These are phyloP conservation scores for Forsythia suspensa DNA, from an alignment of 257 asterid genomes.

Conservation along the genomic window DNA sequence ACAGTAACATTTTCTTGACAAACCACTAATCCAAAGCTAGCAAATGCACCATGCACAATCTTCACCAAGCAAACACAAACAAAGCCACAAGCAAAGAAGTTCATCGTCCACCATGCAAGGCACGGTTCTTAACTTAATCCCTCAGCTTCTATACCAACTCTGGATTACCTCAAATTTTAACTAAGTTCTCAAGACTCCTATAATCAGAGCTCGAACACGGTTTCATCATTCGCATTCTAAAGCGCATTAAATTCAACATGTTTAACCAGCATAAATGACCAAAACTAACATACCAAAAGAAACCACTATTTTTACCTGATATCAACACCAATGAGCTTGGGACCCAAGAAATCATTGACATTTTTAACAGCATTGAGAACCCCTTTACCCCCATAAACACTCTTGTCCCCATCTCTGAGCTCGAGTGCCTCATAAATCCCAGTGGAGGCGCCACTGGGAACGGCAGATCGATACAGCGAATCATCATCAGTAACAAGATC, in stretches of 20 bases:
- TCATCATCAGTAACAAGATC: constrained; percentile 82
- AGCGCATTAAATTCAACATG: not conserved
- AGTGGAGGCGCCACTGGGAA: constrained; percentile 98
- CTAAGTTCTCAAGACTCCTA: not conserved
- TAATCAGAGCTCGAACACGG: not conserved
- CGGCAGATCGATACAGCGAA: constrained; percentile 81
- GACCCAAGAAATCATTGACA: constrained; percentile 72
- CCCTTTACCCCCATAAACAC: constrained; percentile 90
- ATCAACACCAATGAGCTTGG: constrained; percentile 86
- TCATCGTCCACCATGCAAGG: not conserved
- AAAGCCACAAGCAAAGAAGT: too few relatives aligned
- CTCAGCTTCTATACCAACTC: not conserved
- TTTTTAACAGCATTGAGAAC: constrained; percentile 82
- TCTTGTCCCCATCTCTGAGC: constrained; percentile 89
- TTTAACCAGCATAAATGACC: not conserved
- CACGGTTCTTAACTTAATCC: not conserved
- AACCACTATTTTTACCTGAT: constrained; percentile 56
- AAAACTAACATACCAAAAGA: not conserved
- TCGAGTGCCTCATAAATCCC: constrained; percentile 98
- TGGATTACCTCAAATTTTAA: not conserved
- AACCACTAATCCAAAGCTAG: not conserved
- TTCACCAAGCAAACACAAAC: not conserved
- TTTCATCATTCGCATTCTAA: not conserved
- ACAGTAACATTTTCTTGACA: too few relatives aligned
- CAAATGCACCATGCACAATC: constrained; percentile 6